Conservation (phyloP, 2,329 filamentous ascomycete species). For the Pseudofabraea citricarpa region DNA sequence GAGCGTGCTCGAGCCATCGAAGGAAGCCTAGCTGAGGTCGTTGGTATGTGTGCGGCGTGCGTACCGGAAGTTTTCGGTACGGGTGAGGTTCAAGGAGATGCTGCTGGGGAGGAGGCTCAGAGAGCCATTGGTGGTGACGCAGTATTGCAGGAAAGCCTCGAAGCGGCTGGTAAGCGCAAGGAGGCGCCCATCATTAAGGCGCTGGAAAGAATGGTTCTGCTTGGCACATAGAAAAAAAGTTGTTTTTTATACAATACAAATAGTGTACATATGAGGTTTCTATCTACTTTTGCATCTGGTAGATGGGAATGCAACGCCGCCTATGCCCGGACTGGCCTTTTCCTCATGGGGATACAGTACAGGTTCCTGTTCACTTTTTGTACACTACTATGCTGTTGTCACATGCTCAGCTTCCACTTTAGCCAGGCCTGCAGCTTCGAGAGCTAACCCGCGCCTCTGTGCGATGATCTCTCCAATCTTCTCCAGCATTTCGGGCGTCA, state of each 20-base stretch:
- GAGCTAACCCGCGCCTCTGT: constrained; percentile 15
- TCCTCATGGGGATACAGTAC: too few species aligned
- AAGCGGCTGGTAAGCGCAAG: constrained; percentile 21
- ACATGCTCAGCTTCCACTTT: constrained; percentile 6
- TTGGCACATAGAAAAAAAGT: constrained; percentile 23
- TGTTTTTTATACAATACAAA: constrained; percentile 1
- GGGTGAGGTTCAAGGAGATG: constrained; percentile 15
- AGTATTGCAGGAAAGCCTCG: constrained; percentile 27
- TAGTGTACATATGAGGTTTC: constrained; percentile 3
- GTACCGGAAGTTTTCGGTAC: constrained; percentile 65
- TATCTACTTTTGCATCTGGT: too few species aligned
- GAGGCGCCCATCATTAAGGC: constrained; percentile 24
- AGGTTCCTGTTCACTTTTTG: constrained; percentile 26
- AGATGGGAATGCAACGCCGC: constrained; percentile 5
- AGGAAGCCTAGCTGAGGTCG: constrained; percentile 66
- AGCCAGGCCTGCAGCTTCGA: constrained; percentile 15
- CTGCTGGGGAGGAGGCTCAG: constrained; percentile 22
- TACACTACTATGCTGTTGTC: constrained; percentile 15
- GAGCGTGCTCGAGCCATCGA: constrained; percentile 80
- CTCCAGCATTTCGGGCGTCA: constrained; percentile 25
- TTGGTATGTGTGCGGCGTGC: constrained; percentile 62
- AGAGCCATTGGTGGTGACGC: constrained; percentile 27
- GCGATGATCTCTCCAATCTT: constrained; percentile 28
- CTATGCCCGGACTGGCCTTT: constrained; percentile 20
- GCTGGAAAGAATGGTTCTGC: constrained; percentile 39